Conservation (phyloP, 2,329 filamentous ascomycete species). For the Madurella mycetomatis region DNA sequence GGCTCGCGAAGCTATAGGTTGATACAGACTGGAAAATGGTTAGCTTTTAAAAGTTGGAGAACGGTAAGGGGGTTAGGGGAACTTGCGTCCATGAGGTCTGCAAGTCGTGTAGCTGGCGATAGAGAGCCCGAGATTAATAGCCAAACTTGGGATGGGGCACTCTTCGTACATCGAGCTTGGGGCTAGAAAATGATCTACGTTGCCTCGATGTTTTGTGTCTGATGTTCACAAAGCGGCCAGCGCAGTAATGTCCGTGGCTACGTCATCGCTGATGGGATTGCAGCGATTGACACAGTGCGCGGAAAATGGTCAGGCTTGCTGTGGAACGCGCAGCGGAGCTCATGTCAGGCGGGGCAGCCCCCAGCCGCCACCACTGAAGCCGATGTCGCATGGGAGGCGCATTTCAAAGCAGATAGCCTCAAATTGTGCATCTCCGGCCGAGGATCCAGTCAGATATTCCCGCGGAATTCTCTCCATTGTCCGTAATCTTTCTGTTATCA, state of each 20-base stretch:
- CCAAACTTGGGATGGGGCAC: too few species aligned
- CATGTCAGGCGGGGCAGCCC: slow-evolving; percentile 8
- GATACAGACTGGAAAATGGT: slow-evolving; percentile 41
- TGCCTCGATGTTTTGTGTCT: too few species aligned
- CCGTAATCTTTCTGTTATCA: not conserved
- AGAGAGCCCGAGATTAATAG: too few species aligned
- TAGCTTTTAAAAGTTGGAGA: not conserved
- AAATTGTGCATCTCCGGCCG: slow-evolving; percentile 20
- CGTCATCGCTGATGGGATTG: slow-evolving; percentile 13
- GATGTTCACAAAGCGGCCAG: too few species aligned
- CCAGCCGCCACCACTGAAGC: slow-evolving; percentile 22
- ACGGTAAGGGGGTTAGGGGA: not conserved
- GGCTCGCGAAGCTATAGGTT: slow-evolving; percentile 47
- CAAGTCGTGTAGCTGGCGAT: too few species aligned
- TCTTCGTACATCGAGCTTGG: too few species aligned
- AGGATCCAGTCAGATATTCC: not conserved
- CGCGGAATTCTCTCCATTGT: not conserved
- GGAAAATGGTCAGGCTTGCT: slow-evolving; percentile 5
- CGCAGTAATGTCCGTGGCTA: not conserved
- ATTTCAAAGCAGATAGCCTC: slow-evolving; percentile 23
- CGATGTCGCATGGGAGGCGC: slow-evolving; percentile 22
- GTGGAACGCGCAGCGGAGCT: slow-evolving; percentile 7
- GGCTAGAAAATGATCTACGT: too few species aligned
- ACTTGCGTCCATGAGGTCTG: not conserved
- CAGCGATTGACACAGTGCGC: slow-evolving; percentile 13